Evolutionary conservation across 768 basidiomycete genomes (phyloP).

Genomic region (Roridomyces roridus): DNA sequence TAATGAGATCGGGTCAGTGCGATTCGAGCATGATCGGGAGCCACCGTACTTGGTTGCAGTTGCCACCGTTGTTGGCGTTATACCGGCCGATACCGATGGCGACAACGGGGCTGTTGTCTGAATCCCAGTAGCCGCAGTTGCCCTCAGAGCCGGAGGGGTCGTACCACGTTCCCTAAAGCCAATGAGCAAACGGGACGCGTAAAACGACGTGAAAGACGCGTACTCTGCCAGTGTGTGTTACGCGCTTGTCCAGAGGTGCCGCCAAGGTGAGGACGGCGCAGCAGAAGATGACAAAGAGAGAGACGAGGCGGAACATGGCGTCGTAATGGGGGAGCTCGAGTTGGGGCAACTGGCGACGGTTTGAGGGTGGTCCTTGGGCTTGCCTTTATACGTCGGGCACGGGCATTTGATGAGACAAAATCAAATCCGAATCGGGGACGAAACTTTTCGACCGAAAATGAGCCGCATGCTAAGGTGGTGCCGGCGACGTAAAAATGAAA

Average conservation of each 20-base stretch:
- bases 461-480: not conserved
- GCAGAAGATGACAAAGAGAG: conserved; percentile 36
- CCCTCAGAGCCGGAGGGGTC: conserved; percentile 46
- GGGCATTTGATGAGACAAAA: conserved; percentile 10
- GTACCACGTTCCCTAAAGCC: conserved; percentile 71
- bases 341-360: conserved; percentile 20
- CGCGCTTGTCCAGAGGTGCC: conserved; percentile 58
- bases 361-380: conserved; percentile 21
- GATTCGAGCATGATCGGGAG: not conserved
- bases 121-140: conserved; percentile 66
- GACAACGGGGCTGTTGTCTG: conserved; percentile 58
- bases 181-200: conserved; percentile 2
- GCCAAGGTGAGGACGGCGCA: conserved; percentile 39
- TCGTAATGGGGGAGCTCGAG: conserved; percentile 9
- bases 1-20: conserved; percentile 29
- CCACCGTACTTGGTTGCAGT: conserved; percentile 64
- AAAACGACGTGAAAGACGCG: conserved; percentile 29
- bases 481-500: conserved; percentile 1
- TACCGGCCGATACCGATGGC: conserved; percentile 66
- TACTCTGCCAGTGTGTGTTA: conserved; percentile 63
- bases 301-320: conserved; percentile 47
- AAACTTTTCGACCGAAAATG: conserved; percentile 11
- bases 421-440: too few species aligned
- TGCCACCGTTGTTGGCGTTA: conserved; percentile 50
- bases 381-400: conserved; percentile 24